Base-by-base conservation (phyloP, 495 filamentous ascomycete species). In the Lasiosphaeriaceae sp. region DNA sequence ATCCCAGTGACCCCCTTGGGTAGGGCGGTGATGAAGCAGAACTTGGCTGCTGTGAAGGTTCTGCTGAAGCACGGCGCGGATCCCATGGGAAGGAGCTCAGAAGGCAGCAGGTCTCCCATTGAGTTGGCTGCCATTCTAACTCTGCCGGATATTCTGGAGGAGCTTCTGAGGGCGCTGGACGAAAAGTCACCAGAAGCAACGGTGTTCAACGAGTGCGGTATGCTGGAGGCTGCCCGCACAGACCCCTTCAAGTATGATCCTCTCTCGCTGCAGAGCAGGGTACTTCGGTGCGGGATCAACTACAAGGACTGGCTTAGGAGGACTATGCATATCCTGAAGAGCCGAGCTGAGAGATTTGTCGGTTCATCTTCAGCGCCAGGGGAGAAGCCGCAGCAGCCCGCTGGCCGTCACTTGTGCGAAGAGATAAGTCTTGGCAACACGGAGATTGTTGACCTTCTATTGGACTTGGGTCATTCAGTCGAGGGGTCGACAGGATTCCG, bases 71-170 rank as follows among this genome's bases (percentile, higher is more conserved):
- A 59, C 11, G 52, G 57, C 11, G 52, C 57, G 2, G 54, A 46
- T 47, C 37, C 57, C 14, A 37, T 11, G 0, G 17, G 23, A 6
- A 50, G 34, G 19, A 37, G 29, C 3, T 21, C 14, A 8, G 35
- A 51, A 17, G 50, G 44, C 24, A 23, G 22, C 46, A 19, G 29
- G 2, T 55, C 57, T 1, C 35, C 57, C 1, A 46, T 59, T 1
- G 52, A 59, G 19, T 51, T 59, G 21, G 57, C 57, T 12, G 57
- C 47, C 2, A 29, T 59, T 23, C 23, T 59, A 23, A 59, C 57
- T 9, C 37, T 59, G 12, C 57, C 57, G 4, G 57, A 59, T 16
- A 55, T 59, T 14, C 52, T 59, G 5, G 57, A 55, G n/a, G 57
- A 51, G 35, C 52, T 59, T 3, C 43, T 61, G 39, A 17, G 1